Percentiles rank a stretch among this genome's conserved stretches.
These are phyloP conservation scores for Chamaecyparis obtusa DNA, from an alignment of 75 land plant species.

Conservation along the genomic window DNA sequence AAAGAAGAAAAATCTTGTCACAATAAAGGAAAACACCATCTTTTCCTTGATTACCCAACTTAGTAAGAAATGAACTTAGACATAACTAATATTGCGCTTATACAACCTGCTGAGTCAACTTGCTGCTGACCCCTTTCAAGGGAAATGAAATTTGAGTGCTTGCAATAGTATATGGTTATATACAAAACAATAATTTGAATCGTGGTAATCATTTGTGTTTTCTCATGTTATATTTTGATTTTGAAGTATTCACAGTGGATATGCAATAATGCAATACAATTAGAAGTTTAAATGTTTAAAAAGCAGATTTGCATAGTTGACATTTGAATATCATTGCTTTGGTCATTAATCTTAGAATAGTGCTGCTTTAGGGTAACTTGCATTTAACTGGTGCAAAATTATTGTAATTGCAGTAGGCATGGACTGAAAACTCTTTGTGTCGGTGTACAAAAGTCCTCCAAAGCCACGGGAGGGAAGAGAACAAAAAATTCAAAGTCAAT, in stretches of 20 bases:
- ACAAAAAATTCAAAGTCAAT: conserved; percentile 7
- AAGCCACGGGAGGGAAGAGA: conserved; percentile 19
- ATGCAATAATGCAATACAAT: background rate
- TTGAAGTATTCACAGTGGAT: background rate
- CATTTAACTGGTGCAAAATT: background rate
- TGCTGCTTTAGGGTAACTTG: background rate
- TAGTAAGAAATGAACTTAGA: background rate
- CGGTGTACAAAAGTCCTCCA: conserved; percentile 22
- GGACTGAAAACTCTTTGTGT: conserved; percentile 5
- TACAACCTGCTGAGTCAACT: background rate
- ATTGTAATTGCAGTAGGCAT: conserved; percentile 6
- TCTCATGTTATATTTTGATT: background rate
- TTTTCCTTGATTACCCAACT: background rate
- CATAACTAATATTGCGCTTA: background rate
- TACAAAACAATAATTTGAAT: background rate
- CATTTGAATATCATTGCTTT: background rate
- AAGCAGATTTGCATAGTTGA: background rate
- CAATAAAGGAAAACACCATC: background rate
- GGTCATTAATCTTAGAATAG: background rate
- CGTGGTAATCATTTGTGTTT: background rate
- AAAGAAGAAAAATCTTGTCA: background rate
- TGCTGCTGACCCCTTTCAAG: background rate
- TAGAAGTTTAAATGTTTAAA: background rate
- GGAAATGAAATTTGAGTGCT: background rate
- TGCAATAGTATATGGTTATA: background rate